These are phyloP conservation scores for Luvunga scandens DNA, from an alignment of 345 rosid species.

Conservation along the genomic window DNA sequence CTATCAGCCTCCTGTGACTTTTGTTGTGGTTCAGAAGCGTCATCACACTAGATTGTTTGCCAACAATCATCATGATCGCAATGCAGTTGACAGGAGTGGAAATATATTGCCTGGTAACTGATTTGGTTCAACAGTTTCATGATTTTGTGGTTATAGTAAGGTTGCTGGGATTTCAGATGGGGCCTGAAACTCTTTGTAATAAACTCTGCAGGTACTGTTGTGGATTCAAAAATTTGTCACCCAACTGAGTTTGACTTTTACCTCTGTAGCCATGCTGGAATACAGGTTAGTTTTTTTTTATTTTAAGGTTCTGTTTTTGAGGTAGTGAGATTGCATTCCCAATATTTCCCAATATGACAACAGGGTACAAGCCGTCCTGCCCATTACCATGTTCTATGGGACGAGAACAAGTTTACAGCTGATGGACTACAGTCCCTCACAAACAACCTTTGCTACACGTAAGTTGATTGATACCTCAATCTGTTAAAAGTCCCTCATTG, in stretches of 20 bases:
- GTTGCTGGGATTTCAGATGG: background rate
- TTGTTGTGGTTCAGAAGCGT: constrained; percentile 98
- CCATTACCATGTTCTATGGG: constrained; percentile 98
- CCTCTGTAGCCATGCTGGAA: constrained; percentile 98
- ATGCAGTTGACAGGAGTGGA: constrained; percentile 84
- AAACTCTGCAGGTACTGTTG: constrained; percentile 70
- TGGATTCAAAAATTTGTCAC: constrained; percentile 96
- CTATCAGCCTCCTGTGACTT: constrained; percentile 98
- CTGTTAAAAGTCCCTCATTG: background rate
- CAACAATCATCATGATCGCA: constrained; percentile 65
- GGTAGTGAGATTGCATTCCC: background rate
- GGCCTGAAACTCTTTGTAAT: background rate
- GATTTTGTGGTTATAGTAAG: background rate
- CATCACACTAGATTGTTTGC: constrained; percentile 99
- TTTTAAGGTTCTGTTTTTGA: background rate
- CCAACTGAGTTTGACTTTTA: constrained; percentile 98
- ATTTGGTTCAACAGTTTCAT: background rate
- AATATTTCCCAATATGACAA: constrained; percentile 2
- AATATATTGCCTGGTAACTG: constrained; percentile 82
- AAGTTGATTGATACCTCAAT: constrained; percentile 16
- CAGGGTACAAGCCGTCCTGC: constrained; percentile 99
- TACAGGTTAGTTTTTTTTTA: constrained; percentile 48
- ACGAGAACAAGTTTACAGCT: constrained; percentile 93
- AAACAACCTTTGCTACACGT: constrained; percentile 96
- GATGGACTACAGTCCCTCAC: constrained; percentile 92